phyloP scores from a whole-genome alignment of 352 stramenopile species.

The Globisporangium nagaii region DNA sequence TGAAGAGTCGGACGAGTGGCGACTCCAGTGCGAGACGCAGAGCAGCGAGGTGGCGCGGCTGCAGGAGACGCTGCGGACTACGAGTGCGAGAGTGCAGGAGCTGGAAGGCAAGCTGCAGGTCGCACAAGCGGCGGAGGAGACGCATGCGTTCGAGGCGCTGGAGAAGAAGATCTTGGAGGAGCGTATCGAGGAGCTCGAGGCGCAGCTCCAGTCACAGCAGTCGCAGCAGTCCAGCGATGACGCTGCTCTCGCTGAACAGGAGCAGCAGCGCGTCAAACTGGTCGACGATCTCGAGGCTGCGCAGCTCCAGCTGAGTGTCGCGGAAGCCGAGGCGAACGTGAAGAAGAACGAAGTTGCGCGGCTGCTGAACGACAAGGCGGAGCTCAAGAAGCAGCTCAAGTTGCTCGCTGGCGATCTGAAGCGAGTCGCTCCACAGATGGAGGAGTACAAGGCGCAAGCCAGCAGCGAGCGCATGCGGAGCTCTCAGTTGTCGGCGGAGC shows the following conservation, averaged over 20 bases:
- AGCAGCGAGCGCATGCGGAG: background rate
- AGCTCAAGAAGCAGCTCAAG: constrained; percentile 26
- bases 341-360: constrained; percentile 30
- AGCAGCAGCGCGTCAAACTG: constrained; percentile 11
- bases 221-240: constrained; percentile 6
- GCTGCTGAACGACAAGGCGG: constrained; percentile 20
- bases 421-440: background rate
- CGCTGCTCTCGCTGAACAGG: background rate
- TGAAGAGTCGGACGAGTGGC: constrained; percentile 16
- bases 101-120: constrained; percentile 17
- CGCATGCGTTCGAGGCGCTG: constrained; percentile 11
- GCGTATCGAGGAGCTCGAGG: constrained; percentile 26
- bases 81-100: constrained; percentile 22
- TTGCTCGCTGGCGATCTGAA: background rate
- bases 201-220: constrained; percentile 17
- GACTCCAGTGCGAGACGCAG: constrained; percentile 11
- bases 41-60: constrained; percentile 9
- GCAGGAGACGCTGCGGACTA: constrained; percentile 21
- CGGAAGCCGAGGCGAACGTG: constrained; percentile 15
- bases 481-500: background rate
- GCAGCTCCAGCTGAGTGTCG: constrained; percentile 9
- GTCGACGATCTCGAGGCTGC: background rate
- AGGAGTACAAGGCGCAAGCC: constrained; percentile 1
- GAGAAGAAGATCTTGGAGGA: constrained; percentile 15
- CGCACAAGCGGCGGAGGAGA: constrained; percentile 18